Evolutionary conservation across 2,329 filamentous ascomycete genomes (phyloP), one percentile per base, ranked within the genome.

Genomic region (Sporothrix luriei): DNA sequence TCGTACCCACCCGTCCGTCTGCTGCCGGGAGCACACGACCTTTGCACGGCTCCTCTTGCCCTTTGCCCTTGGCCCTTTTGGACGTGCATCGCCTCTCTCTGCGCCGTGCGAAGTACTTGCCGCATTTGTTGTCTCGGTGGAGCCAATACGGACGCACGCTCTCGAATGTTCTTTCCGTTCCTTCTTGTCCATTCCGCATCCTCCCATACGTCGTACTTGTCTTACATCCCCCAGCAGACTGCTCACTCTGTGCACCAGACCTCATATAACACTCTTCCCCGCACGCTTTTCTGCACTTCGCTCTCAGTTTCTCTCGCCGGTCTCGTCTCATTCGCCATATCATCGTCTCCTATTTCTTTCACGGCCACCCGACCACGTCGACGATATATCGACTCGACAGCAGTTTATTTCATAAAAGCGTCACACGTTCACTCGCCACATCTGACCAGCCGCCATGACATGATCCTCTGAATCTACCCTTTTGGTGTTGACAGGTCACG

Each of bases 401-500:
- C 6, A 29, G 29, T 29, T 26, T 33, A 46, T 14, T 14, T 14
- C 26, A 55, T 59, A 7, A 14, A 19, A 21, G 11, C 29, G 29
- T 16, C 49, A 52, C 49, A 24, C n/a, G 1, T 11, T 55, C 52
- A 55, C 26, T 29, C 24, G 16, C 24, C 4, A 0, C 43, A 6
- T 16, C n/a, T 13, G 11, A 33, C 10, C 33, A 43, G 55, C 33
- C 33, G 55, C 55, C 55, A 61, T 61, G 55, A 43, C 55, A 61
- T 61, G 55, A 61, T 33, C 33, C 55, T 9, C 26, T 55, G 3
- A 5, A 4, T 14, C 16, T 10, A 6, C 43, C 5, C 52, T 57
- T 57, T 40, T 16, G 54, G 54, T 21, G 54, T 54, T 26, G 24
- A 24, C 21, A 52, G 43, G 43, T 19, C 19, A 19, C 2, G 43